Conservation (phyloP, 768 basidiomycete species). For the Favolaschia claudopus region DNA sequence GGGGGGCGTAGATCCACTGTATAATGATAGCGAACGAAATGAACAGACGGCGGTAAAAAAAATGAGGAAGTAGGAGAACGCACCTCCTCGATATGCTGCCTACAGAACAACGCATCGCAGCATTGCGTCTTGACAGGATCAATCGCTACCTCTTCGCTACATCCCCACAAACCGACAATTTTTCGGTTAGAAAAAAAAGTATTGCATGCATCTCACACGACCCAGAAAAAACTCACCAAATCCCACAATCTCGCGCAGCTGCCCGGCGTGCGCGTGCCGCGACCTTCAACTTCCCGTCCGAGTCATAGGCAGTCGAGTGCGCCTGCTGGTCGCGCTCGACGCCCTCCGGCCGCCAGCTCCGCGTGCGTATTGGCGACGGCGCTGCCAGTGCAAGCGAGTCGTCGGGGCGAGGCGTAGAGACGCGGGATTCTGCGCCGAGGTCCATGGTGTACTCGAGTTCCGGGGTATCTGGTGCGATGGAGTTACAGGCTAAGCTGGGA, state of each 20-base stretch:
- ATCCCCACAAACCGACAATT: neutral
- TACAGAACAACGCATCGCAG: conserved; percentile 22
- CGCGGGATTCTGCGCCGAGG: conserved; percentile 17
- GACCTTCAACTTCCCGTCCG: conserved; percentile 15
- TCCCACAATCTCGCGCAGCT: conserved; percentile 19
- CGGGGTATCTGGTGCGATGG: conserved; percentile 18
- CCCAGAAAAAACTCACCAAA: conserved; percentile 13
- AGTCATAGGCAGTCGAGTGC: conserved; percentile 15
- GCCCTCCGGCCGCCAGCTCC: neutral
- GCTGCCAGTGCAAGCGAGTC: neutral
- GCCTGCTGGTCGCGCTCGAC: neutral
- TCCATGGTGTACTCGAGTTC: conserved; percentile 21
- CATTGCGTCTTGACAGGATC: conserved; percentile 6
- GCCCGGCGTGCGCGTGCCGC: conserved; percentile 1
- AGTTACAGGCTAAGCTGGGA: too few relatives aligned
- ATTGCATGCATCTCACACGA: neutral
- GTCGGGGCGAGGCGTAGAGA: neutral
- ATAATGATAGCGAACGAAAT: neutral
- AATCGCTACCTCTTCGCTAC: conserved; percentile 10
- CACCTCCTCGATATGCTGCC: conserved; percentile 21
- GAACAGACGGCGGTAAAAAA: neutral
- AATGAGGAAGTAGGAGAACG: neutral
- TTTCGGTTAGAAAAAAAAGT: too few relatives aligned
- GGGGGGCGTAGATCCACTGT: conserved; percentile 23
- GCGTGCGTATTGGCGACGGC: neutral